Base-by-base conservation (phyloP, 2,329 filamentous ascomycete genomes). In the Hymenoscyphus repandus region DNA sequence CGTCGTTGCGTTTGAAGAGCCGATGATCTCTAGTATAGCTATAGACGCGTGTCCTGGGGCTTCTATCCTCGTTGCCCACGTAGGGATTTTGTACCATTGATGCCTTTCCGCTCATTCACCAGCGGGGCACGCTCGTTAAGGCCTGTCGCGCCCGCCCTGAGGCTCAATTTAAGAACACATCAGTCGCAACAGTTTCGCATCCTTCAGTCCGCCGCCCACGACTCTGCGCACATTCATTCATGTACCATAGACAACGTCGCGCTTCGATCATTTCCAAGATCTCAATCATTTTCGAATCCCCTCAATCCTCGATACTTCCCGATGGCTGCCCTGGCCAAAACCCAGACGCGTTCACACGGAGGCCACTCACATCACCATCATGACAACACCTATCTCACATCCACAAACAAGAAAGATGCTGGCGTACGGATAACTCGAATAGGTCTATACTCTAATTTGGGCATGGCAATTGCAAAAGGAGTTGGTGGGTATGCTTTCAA, bases 391-490 rank as follows among this genome's bases (percentile, higher is more conserved):
- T 93, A 90, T 67, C 77, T 95, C 45, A 86, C 83, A 3, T 92
- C 88, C 6, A 77, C 76, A 57, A 89, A 95, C 72, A 93, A 90
- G 71, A 86, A 88, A 59, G 93, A 99, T 70, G 90, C 93, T 45
- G 90, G 90, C 58, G 95, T 96, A 62, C 85, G 90, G 63, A 96
- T 96, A 65, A 99, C 93, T 47, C 79, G 90, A 58, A 86, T 97
- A 62, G 90, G 90, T 22, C 77, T 95, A 41, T 87, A 85, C 65
- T 89, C 91, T 61, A 99, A 99, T 69, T 75, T 97, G 47, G 85
- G 84, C 65, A 97, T 99, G 91, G 93, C 92, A 45, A 76, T 97
- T 62, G 88, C 83, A 59, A 99, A 99, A 69, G 93, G 92, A 38
- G 75, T 91, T 27, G 93, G 93, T 52, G 93, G 93, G 61, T 96